Evolutionary conservation across 345 rosid species (phyloP).

Genomic region (Nephelium lappaceum): DNA sequence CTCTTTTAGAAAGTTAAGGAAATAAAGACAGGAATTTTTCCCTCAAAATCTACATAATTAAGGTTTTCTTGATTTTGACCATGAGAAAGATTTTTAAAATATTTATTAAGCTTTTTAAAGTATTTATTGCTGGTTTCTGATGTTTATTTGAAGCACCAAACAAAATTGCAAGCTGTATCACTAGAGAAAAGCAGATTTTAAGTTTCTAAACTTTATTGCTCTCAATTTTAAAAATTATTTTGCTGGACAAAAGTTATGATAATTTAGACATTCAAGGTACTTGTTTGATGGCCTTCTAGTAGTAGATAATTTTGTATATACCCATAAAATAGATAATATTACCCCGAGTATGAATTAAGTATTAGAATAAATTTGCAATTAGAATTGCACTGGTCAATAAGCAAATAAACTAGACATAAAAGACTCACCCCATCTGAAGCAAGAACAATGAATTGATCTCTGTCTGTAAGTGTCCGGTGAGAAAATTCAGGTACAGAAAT

Average conservation of each 20-base stretch:
- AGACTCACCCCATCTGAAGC: slow-evolving; percentile 95
- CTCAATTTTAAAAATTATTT: not conserved
- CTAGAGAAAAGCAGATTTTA: not conserved
- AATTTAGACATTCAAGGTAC: not conserved
- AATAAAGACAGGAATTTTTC: no score
- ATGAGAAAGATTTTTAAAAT: not conserved
- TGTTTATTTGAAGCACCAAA: not conserved
- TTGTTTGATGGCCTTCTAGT: not conserved
- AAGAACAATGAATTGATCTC: slow-evolving; percentile 92
- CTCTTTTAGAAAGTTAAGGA: no score
- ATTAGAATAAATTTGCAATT: not conserved
- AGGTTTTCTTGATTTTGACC: not conserved
- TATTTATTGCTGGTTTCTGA: not conserved
- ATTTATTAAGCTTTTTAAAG: not conserved
- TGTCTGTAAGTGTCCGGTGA: slow-evolving; percentile 77
- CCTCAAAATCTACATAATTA: no score
- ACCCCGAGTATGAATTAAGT: not conserved
- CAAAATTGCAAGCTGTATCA: not conserved
- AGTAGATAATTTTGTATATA: not conserved
- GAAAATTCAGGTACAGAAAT: slow-evolving; percentile 94
- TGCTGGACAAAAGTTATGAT: not conserved
- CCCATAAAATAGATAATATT: not conserved
- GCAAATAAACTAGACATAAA: slow-evolving; percentile 9
- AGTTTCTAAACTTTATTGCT: not conserved
- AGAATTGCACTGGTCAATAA: not conserved